These are phyloP conservation scores for Asterionellopsis glacialis DNA, from an alignment of 108 stramenopile species.

Conservation along the genomic window DNA sequence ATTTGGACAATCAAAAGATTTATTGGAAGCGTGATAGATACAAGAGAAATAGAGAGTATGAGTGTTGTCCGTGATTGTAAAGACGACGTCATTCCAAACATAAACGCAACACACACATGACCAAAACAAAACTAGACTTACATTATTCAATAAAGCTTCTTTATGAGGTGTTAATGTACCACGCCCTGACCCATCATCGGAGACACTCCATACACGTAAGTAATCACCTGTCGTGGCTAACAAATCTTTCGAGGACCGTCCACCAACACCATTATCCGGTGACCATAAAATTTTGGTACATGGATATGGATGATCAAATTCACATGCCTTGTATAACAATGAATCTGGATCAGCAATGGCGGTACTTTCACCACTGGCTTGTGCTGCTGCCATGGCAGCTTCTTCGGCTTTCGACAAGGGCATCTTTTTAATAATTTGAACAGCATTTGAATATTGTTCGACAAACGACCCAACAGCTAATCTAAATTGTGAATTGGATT, in stretches of 20 bases:
- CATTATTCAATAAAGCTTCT: constrained; percentile 89
- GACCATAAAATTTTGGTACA: constrained; percentile 91
- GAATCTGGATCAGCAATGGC: too few relatives aligned
- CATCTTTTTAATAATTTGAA: constrained; percentile 68
- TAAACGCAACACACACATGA: too few relatives aligned
- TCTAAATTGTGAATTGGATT: constrained; percentile 77
- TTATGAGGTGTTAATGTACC: constrained; percentile 53
- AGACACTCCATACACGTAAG: constrained; percentile 87
- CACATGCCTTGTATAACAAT: constrained; percentile 55
- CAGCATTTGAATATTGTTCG: constrained; percentile 96
- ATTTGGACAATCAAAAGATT: too few relatives aligned
- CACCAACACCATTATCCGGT: constrained; percentile 45
- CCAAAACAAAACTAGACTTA: constrained; percentile 7
- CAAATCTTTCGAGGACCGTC: constrained; percentile 62
- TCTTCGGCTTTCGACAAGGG: constrained; percentile 10
- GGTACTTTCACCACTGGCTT: neutral
- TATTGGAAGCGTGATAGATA: too few relatives aligned
- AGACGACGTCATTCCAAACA: too few relatives aligned
- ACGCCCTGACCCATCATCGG: constrained; percentile 36
- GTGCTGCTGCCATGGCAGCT: constrained; percentile 18
- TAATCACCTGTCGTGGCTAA: constrained; percentile 98
- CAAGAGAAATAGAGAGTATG: too few relatives aligned
- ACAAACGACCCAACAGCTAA: constrained; percentile 95
- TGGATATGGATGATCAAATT: constrained; percentile 94
- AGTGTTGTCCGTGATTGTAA: too few relatives aligned